Percentiles rank a stretch among this genome's conserved stretches.
phyloP scores from a whole-genome alignment of 768 basidiomycete species.

The Gautieria morchelliformis region DNA sequence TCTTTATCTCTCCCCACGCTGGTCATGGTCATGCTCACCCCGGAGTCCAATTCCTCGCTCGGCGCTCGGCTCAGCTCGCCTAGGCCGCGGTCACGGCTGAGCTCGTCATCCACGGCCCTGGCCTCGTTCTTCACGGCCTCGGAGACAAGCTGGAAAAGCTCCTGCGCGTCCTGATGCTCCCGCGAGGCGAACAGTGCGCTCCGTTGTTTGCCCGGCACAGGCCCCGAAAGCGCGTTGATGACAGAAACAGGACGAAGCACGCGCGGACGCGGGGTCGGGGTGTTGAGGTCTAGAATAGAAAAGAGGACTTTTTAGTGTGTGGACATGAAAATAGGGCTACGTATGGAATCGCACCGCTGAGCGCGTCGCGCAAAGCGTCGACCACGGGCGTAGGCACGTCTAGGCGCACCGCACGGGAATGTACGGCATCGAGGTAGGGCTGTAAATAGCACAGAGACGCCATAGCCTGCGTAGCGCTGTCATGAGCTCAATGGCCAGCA shows the following conservation, averaged over 20 bases:
- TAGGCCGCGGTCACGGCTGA: constrained; percentile 59
- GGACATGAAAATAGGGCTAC: constrained; percentile 8
- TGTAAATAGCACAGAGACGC: constrained; percentile 79
- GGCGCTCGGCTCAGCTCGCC: constrained; percentile 36
- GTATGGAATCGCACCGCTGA: constrained; percentile 50
- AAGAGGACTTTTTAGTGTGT: neutral
- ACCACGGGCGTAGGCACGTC: constrained; percentile 84
- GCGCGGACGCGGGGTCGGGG: constrained; percentile 43
- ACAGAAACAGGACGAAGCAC: constrained; percentile 66
- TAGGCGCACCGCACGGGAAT: constrained; percentile 63
- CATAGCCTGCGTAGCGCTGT: constrained; percentile 63
- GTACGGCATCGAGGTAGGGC: constrained; percentile 67
- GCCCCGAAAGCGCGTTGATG: constrained; percentile 55
- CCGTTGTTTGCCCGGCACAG: constrained; percentile 37
- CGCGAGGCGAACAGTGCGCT: constrained; percentile 73
- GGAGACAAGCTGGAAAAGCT: constrained; percentile 89
- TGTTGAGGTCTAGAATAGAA: constrained; percentile 59
- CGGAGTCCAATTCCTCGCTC: neutral
- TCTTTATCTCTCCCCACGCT: constrained; percentile 21
- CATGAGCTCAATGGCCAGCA: neutral
- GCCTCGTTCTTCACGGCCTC: constrained; percentile 85
- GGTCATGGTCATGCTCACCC: too few species aligned
- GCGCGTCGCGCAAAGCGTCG: constrained; percentile 64
- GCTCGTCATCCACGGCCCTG: constrained; percentile 62
- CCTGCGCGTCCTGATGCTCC: constrained; percentile 97